Evolutionary conservation across 768 basidiomycete species (phyloP), one percentile per base, ranked within the genome.

Genomic region (Paxillus rubicundulus): DNA sequence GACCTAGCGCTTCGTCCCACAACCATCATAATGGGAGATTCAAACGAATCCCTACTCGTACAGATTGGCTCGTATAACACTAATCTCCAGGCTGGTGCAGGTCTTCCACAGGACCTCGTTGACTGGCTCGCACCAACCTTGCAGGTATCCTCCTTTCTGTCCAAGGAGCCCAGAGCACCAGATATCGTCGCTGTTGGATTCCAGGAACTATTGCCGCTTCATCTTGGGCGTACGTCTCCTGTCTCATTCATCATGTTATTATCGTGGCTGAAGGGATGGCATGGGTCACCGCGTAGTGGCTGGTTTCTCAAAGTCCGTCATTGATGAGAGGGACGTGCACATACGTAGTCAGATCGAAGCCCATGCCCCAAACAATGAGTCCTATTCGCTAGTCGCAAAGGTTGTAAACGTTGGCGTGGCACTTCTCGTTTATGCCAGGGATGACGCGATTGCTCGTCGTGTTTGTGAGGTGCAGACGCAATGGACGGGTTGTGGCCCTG

Each of bases 61-160:
- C 90, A 92, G 62, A 85, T 92, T 49, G 88, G 88, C 10, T 85
- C 91, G 3, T 97, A 94, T 74, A 97, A 97, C 65, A 92, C 92
- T 6, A 93, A 93, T 63, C 76, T 95, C 7, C 92, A 94, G 69
- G 88, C 86, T 6, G 77, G 82, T 16, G 70, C 74, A 24, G 87
- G 86, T 10, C 67, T 90, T 27, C 87, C 89, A 0, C 89, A 93
- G 66, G 87, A 95, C 63, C 79, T 98, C 42, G 89, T 94, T 3
- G 87, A 91, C 72, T 98, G 95, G 95, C 81, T 98, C 21, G 77
- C 82, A 3, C 92, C 94, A 27, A 89, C 89, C 0, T 70, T 93
- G 9, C 83, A 85, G 51, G 87, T 89, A 8, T 87, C 89, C 34
- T 75, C 75, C 48, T 85, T 90, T 70, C 82, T 91, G 30, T 77